phyloP scores from a whole-genome alignment of 2,329 filamentous ascomycete species.

The Colletotrichum sp. region DNA sequence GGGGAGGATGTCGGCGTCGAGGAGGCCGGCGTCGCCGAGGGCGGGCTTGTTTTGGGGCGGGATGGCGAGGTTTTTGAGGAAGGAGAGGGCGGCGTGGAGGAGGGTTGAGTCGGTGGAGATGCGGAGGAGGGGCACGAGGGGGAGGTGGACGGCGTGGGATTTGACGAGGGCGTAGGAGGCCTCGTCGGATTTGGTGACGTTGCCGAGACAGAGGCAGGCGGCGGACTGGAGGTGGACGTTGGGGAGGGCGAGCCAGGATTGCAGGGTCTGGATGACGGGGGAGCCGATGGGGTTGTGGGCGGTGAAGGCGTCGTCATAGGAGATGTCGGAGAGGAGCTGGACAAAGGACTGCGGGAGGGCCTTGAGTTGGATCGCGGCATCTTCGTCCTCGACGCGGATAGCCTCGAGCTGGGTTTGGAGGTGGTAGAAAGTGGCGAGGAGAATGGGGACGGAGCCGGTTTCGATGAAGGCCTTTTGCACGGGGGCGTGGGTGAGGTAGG shows the following conservation, averaged over 20 bases:
- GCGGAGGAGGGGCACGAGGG: slow-evolving; percentile 45
- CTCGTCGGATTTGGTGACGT: slow-evolving; percentile 64
- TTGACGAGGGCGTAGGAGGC: slow-evolving; percentile 56
- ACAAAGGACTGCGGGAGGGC: slow-evolving; percentile 56
- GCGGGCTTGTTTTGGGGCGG: slow-evolving; percentile 57
- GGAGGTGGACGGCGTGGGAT: slow-evolving; percentile 42
- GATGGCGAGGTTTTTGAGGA: slow-evolving; percentile 70
- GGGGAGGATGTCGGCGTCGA: slow-evolving; percentile 46
- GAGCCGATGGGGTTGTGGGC: slow-evolving; percentile 46
- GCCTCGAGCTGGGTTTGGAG: slow-evolving; percentile 48
- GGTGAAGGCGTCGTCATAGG: slow-evolving; percentile 53
- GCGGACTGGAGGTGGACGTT: slow-evolving; percentile 56
- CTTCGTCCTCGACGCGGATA: slow-evolving; percentile 49
- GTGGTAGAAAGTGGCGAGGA: slow-evolving; percentile 54
- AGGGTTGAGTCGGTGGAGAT: slow-evolving; percentile 52
- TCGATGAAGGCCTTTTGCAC: slow-evolving; percentile 56
- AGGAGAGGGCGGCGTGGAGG: slow-evolving; percentile 62
- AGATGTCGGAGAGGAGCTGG: slow-evolving; percentile 56
- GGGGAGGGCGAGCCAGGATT: slow-evolving; percentile 49
- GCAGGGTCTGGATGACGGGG: slow-evolving; percentile 44
- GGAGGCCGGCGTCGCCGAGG: slow-evolving; percentile 50
- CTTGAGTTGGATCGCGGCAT: slow-evolving; percentile 48
- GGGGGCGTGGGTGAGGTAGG: slow-evolving; percentile 59
- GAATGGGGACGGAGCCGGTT: slow-evolving; percentile 40
- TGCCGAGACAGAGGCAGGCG: slow-evolving; percentile 66